These are phyloP conservation scores for Acrodontium crateriforme DNA, from an alignment of 2,329 filamentous ascomycete genomes.

Conservation along the genomic window DNA sequence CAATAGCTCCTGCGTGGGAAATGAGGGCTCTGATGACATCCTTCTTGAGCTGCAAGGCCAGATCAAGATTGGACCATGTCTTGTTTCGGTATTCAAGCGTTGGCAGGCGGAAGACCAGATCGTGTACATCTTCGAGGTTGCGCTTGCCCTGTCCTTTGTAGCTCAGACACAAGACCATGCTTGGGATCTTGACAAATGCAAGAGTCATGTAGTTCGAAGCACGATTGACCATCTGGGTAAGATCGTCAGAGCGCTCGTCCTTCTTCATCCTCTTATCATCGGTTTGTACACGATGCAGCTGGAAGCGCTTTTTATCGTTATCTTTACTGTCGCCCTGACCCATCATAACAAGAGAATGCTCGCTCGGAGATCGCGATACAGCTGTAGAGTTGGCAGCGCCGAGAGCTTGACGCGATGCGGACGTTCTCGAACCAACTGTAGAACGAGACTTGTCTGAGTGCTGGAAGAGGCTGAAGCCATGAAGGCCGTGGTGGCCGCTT, in stretches of 20 bases:
- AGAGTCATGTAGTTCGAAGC: conserved; percentile 97
- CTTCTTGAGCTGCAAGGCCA: conserved; percentile 84
- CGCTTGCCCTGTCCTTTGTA: conserved; percentile 94
- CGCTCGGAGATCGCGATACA: conserved; percentile 18
- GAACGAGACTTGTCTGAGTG: conserved; percentile 20
- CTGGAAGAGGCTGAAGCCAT: conserved; percentile 32
- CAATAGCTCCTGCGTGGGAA: conserved; percentile 87
- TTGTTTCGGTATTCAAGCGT: conserved; percentile 95
- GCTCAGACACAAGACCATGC: conserved; percentile 85
- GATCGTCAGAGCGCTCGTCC: conserved; percentile 64
- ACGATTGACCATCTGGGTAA: conserved; percentile 90
- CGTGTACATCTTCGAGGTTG: conserved; percentile 91
- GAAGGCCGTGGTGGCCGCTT: conserved; percentile 14
- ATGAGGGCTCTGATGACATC: conserved; percentile 89
- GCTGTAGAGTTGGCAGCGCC: conserved; percentile 12
- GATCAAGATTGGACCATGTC: conserved; percentile 95
- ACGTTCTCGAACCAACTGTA: conserved; percentile 5
- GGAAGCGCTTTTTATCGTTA: conserved; percentile 18
- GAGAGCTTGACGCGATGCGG: conserved; percentile 13
- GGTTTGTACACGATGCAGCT: conserved; percentile 7
- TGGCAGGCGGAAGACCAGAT: conserved; percentile 92
- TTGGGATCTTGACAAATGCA: conserved; percentile 85
- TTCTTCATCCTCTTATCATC: conserved; percentile 25
- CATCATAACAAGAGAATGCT: conserved; percentile 17
- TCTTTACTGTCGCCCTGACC: conserved; percentile 11